These are phyloP conservation scores for Calonectria pauciramosa DNA, from an alignment of 2,329 filamentous ascomycete genomes.

Conservation along the genomic window DNA sequence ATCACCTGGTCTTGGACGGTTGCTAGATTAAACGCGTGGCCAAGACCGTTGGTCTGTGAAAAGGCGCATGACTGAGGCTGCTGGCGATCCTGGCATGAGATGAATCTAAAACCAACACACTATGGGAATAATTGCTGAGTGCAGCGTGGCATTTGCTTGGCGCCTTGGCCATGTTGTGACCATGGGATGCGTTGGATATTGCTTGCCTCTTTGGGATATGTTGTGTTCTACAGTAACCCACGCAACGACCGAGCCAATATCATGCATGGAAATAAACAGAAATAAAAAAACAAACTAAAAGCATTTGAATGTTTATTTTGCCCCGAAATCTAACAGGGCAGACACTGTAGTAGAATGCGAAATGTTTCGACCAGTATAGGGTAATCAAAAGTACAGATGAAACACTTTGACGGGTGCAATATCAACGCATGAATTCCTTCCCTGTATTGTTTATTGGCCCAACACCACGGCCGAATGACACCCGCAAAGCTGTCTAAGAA, in stretches of 20 bases:
- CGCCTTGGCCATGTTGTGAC: not conserved
- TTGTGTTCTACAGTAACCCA: not conserved
- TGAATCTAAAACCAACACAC: not conserved
- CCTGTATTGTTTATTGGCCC: not conserved
- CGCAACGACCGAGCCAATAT: too few species aligned
- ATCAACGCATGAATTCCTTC: slow-evolving; percentile 3
- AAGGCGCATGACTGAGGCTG: not conserved
- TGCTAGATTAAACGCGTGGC: not conserved
- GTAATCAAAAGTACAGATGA: not conserved
- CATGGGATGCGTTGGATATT: not conserved
- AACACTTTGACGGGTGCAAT: not conserved
- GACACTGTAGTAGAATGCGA: not conserved
- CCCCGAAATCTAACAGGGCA: not conserved
- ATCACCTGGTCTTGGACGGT: not conserved
- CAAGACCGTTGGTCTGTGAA: not conserved
- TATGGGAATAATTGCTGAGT: too few species aligned
- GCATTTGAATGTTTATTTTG: too few species aligned
- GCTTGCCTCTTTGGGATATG: not conserved
- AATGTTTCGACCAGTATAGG: not conserved
- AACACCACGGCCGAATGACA: not conserved
- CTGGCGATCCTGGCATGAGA: not conserved
- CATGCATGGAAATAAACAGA: not conserved
- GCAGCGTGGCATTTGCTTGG: not conserved
- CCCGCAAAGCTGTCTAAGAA: not conserved
- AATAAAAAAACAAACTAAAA: not conserved